Conservation (phyloP, 192 early-diverging fungal genomes). For the Coemansia sp. region DNA sequence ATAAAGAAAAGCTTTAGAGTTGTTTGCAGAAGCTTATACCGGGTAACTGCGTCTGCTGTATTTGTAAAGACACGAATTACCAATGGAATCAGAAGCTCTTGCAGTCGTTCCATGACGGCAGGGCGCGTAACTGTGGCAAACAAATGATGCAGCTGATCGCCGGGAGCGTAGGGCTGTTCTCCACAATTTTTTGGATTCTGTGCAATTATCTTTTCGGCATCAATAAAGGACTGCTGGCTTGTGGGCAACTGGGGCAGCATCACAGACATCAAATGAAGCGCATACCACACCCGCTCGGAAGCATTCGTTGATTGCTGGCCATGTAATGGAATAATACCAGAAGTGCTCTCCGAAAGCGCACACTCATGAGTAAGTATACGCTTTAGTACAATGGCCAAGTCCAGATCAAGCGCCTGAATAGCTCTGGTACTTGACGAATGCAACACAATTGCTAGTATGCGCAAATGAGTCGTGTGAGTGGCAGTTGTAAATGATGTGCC, state of each 20-base stretch:
- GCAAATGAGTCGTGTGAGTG: conserved; percentile 16
- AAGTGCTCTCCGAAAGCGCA: not conserved
- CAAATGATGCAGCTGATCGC: not conserved
- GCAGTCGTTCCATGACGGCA: conserved; percentile 22
- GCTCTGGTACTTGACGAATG: conserved; percentile 20
- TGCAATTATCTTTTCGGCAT: conserved; percentile 9
- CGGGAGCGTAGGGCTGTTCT: not conserved
- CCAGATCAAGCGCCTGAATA: conserved; percentile 22
- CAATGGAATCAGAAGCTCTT: conserved; percentile 62
- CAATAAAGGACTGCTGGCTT: not conserved
- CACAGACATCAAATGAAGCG: conserved; percentile 25
- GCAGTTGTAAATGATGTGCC: conserved; percentile 26
- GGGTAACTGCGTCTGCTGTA: conserved; percentile 63
- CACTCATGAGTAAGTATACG: conserved; percentile 13
- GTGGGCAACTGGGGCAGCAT: conserved; percentile 29
- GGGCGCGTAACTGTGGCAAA: conserved; percentile 13
- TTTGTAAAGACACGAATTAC: conserved; percentile 70
- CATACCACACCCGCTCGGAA: conserved; percentile 33
- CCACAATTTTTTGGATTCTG: not conserved
- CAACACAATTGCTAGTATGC: conserved; percentile 16
- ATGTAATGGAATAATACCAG: not conserved
- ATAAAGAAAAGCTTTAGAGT: conserved; percentile 60
- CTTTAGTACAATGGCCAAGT: conserved; percentile 11
- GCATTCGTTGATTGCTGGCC: not conserved
- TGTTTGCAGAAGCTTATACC: conserved; percentile 66